These are phyloP conservation scores for Populus ilicifolia DNA, from an alignment of 345 rosid genomes.

Conservation along the genomic window DNA sequence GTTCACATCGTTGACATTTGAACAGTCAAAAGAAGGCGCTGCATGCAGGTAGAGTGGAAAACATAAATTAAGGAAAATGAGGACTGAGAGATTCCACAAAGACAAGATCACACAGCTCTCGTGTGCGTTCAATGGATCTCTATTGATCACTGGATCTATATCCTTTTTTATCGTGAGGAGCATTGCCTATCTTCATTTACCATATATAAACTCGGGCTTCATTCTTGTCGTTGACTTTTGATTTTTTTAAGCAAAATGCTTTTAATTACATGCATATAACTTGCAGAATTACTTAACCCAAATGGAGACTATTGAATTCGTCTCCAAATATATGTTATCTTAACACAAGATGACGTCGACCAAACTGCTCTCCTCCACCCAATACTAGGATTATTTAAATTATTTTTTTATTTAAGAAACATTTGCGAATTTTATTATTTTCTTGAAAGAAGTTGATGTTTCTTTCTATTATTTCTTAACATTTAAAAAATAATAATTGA, in stretches of 20 bases:
- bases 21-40: constrained; percentile 6
- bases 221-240: not conserved
- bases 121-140: not conserved
- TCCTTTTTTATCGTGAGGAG: not conserved
- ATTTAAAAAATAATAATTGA: no score
- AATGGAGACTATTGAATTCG: not conserved
- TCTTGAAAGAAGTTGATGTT: no score
- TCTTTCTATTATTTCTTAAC: no score
- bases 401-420: no score
- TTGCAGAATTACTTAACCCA: not conserved
- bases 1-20: constrained; percentile 17
- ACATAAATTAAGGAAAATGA: not conserved
- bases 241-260: not conserved
- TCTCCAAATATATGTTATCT: not conserved
- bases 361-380: not conserved
- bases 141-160: not conserved
- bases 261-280: not conserved
- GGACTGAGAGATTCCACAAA: no score
- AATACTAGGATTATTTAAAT: not conserved
- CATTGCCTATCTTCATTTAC: not conserved
- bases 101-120: not conserved
- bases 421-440: no score
- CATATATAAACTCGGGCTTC: not conserved
- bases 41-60: no score
- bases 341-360: not conserved